Evolutionary conservation across 2,329 filamentous ascomycete species (phyloP).

Genomic region (Aspergillus ochraceoroseus): DNA sequence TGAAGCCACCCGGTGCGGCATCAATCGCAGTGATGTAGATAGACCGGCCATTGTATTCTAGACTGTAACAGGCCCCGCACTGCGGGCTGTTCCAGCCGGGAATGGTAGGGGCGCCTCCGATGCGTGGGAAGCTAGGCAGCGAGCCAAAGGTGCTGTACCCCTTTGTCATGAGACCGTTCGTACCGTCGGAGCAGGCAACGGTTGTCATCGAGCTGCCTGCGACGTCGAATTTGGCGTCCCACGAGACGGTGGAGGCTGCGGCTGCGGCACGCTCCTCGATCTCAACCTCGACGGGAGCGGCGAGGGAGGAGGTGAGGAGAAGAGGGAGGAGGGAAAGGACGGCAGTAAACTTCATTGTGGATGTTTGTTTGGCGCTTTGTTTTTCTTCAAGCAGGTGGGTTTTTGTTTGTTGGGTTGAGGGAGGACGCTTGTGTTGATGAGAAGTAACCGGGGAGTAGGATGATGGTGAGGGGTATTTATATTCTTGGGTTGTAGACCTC

Average conservation of each 20-base stretch:
- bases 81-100: conserved; percentile 45
- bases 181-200: conserved; percentile 45
- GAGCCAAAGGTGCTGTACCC: conserved; percentile 41
- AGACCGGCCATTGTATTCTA: conserved; percentile 43
- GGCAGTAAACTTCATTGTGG: conserved; percentile 28
- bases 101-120: conserved; percentile 49
- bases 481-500: too few species aligned
- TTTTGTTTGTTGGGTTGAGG: too few species aligned
- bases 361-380: neutral
- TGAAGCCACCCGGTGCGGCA: conserved; percentile 45
- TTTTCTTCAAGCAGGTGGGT: neutral
- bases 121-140: conserved; percentile 46
- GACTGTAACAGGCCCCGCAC: conserved; percentile 52
- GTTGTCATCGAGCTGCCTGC: conserved; percentile 49
- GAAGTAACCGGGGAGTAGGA: too few species aligned
- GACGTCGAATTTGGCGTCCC: conserved; percentile 67
- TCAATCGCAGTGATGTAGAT: conserved; percentile 51
- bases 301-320: conserved; percentile 23
- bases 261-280: conserved; percentile 11
- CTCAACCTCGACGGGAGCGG: conserved; percentile 19
- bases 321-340: conserved; percentile 22
- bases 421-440: too few species aligned
- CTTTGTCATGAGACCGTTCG: conserved; percentile 31
- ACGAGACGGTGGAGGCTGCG: conserved; percentile 54
- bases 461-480: too few species aligned